Conservation (phyloP, 352 stramenopile genomes). For the Phytophthora uliginosa region DNA sequence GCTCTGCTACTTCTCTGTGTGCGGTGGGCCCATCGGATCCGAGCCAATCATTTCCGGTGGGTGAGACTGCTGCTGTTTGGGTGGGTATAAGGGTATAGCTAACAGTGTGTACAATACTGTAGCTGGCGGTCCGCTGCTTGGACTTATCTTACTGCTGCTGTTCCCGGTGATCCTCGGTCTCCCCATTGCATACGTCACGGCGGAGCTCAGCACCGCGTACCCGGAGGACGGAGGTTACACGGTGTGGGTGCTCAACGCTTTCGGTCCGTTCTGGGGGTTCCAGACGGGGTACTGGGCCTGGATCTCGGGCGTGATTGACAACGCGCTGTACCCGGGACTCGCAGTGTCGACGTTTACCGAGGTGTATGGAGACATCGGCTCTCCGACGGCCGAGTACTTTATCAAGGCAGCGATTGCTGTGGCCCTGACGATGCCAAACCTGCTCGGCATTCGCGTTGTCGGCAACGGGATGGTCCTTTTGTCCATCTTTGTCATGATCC, state of each 20-base stretch:
- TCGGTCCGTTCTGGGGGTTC: constrained; percentile 91
- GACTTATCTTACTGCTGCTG: constrained; percentile 89
- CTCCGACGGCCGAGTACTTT: constrained; percentile 46
- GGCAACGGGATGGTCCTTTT: constrained; percentile 83
- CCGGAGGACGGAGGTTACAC: constrained; percentile 89
- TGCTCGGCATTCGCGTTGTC: constrained; percentile 84
- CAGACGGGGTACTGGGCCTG: constrained; percentile 87
- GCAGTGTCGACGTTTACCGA: constrained; percentile 59
- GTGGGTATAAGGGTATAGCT: neutral
- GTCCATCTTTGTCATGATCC: constrained; percentile 91
- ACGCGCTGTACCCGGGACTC: constrained; percentile 94
- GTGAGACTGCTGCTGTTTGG: constrained; percentile 20
- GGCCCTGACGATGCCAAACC: constrained; percentile 51
- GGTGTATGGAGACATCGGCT: constrained; percentile 49
- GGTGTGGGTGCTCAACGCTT: constrained; percentile 93
- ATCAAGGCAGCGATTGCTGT: constrained; percentile 59
- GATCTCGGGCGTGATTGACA: constrained; percentile 93
- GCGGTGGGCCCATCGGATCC: constrained; percentile 49
- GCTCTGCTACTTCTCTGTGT: constrained; percentile 66
- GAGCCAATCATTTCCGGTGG: constrained; percentile 53
- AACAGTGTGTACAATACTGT: constrained; percentile 2
- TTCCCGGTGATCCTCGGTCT: constrained; percentile 93
- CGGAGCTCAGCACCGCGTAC: constrained; percentile 93
- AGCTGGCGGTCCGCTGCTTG: constrained; percentile 70
- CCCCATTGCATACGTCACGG: constrained; percentile 94